Percentiles rank a stretch among this genome's conserved stretches.
These are phyloP conservation scores for Rhytidhysteron rufulum DNA, from an alignment of 2,329 filamentous ascomycete species.

Conservation along the genomic window DNA sequence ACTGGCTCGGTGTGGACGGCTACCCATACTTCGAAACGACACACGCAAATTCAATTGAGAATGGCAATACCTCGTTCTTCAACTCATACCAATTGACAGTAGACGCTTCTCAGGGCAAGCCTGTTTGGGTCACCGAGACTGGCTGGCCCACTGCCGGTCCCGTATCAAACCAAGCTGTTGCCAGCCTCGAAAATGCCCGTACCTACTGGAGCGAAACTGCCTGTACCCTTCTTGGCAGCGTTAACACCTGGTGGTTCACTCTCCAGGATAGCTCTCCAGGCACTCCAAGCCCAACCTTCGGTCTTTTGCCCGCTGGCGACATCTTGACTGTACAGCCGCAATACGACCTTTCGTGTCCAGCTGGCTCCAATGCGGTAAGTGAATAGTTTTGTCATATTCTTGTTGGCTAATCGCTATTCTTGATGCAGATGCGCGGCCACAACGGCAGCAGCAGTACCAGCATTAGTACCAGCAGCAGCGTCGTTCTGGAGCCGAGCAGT, in stretches of 20 bases:
- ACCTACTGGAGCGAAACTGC: constrained; percentile 77
- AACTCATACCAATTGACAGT: constrained; percentile 60
- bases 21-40: constrained; percentile 80
- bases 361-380: constrained; percentile 24
- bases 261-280: constrained; percentile 62
- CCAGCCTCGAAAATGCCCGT: constrained; percentile 66
- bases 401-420: constrained; percentile 2
- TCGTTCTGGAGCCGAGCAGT: too few relatives aligned
- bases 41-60: constrained; percentile 51
- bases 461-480: too few relatives aligned
- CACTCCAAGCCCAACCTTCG: constrained; percentile 66
- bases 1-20: constrained; percentile 57
- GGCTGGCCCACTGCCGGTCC: constrained; percentile 77
- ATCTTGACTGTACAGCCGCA: constrained; percentile 25
- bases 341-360: constrained; percentile 35
- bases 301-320: constrained; percentile 55
- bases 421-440: too few relatives aligned
- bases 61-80: constrained; percentile 65
- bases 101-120: constrained; percentile 60
- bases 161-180: constrained; percentile 56
- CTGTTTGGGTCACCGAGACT: constrained; percentile 83
- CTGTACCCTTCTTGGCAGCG: constrained; percentile 62
- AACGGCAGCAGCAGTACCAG: too few relatives aligned
- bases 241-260: constrained; percentile 67
- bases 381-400: constrained; percentile 14